Evolutionary conservation across 2,329 filamentous ascomycete species (phyloP), one percentile per base, ranked within the genome.

Genomic region (Paracoccidioides brasiliensis): DNA sequence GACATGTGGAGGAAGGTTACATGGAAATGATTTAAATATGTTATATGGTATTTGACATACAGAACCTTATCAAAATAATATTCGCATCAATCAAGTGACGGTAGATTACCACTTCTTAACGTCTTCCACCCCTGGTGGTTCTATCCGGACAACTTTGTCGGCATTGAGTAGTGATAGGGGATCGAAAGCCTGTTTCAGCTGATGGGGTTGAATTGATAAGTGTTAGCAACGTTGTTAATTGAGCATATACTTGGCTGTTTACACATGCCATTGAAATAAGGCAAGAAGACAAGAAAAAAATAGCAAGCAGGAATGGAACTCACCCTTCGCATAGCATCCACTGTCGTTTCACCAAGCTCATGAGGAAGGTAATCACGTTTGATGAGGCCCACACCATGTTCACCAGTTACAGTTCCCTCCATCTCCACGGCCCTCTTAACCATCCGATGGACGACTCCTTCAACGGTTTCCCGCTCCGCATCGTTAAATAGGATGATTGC

Each of bases 361-460:
- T 85, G 79, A 48, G 74, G 69, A 22, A 82, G 68, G 64, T 82
- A 82, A 62, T 85, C 84, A 57, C 84, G 76, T 68, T 87, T 87
- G 40, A 85, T 80, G 7, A 87, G 72, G 1, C 84, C 84, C 51
- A 87, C 81, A 22, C 83, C 84, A 66, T 87, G 84, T 65, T 87
- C 84, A 30, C 84, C 84, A 8, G 84, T 86, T 1, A 85, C 83
- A 0, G 84, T 88, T 32, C 84, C 84, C 63, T 86, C 84, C 74
- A 85, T 78, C 64, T 83, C 81, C 33, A 88, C 77, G 3, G 84
- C 84, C 44, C 80, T 77, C 64, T 83, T 80, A 59, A 87, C 81
- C 84, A 87, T 87, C 45, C 78, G 73, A 61, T 87, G 80, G 10
- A 87, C 81, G 10, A 85, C 75, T 30, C 75, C 74, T 56, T 81